phyloP scores from a whole-genome alignment of 257 asterid genomes.

The Solanum sitiens region DNA sequence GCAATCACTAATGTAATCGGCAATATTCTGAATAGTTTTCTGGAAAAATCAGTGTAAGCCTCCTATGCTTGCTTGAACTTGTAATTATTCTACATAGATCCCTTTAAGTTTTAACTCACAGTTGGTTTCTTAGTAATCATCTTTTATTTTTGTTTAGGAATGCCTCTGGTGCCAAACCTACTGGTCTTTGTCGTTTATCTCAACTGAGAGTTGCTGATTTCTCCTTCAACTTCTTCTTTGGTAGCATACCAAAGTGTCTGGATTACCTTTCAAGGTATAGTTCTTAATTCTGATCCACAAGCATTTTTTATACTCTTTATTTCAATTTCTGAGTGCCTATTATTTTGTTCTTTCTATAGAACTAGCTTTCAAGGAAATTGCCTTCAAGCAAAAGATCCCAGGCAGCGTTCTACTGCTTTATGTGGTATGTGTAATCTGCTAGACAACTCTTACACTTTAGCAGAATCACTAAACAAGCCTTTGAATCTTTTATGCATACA shows the following conservation, averaged over 20 bases:
- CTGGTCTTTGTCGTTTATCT: conserved; percentile 61
- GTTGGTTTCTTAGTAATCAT: neutral
- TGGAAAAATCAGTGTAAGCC: neutral
- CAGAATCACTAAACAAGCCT: neutral
- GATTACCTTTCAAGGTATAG: conserved; percentile 55
- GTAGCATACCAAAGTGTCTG: conserved; percentile 78
- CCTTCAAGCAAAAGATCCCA: conserved; percentile 44
- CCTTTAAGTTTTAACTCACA: neutral
- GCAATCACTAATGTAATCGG: neutral
- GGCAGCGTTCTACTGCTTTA: conserved; percentile 49
- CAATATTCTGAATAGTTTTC: neutral
- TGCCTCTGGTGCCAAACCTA: conserved; percentile 33
- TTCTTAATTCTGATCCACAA: neutral
- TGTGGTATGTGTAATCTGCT: conserved; percentile 52
- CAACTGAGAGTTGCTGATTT: conserved; percentile 66
- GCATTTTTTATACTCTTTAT: neutral
- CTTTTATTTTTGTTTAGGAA: conserved; percentile 26
- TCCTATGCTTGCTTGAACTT: neutral
- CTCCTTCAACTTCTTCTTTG: conserved; percentile 69
- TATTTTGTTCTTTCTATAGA: conserved; percentile 16
- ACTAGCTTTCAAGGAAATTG: conserved; percentile 79
- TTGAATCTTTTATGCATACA: neutral
- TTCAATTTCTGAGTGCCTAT: neutral
- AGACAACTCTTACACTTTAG: neutral
- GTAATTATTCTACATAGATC: neutral